A percentile compares a stretch with the other conserved stretches of the same genome.
Conservation (phyloP, 2,329 filamentous ascomycete species). For the Colletotrichum australisinense region DNA sequence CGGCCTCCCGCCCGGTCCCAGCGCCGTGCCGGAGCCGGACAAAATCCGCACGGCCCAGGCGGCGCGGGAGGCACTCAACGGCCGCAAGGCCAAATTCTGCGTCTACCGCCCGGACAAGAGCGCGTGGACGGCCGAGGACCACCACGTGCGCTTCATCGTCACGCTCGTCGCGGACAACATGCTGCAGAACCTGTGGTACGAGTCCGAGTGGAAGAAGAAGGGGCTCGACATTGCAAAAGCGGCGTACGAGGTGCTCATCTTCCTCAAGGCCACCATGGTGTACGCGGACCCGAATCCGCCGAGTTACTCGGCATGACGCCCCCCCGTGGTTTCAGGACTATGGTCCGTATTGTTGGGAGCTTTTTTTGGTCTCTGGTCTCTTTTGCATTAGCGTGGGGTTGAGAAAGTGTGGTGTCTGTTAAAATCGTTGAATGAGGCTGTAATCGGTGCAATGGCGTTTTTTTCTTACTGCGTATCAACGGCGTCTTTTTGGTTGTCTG, state of each 20-base stretch:
- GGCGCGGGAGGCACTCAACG: slow-evolving; percentile 46
- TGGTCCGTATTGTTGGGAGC: background rate
- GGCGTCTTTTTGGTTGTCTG: background rate
- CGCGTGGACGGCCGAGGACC: slow-evolving; percentile 49
- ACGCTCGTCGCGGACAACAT: slow-evolving; percentile 49
- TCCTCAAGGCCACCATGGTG: slow-evolving; percentile 41
- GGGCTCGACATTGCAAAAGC: slow-evolving; percentile 46
- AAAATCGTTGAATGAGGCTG: background rate
- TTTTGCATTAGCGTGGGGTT: background rate
- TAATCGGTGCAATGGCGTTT: background rate
- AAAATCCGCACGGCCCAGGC: slow-evolving; percentile 45
- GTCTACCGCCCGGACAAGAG: slow-evolving; percentile 51
- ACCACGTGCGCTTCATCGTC: slow-evolving; percentile 52
- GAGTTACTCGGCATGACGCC: slow-evolving; percentile 39
- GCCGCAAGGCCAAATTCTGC: slow-evolving; percentile 43
- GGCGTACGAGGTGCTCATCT: slow-evolving; percentile 51
- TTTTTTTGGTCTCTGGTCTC: background rate
- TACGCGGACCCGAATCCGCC: slow-evolving; percentile 41
- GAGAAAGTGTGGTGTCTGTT: background rate
- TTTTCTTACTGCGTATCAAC: background rate
- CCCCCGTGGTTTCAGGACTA: background rate
- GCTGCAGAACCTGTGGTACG: slow-evolving; percentile 46
- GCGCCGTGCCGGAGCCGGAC: slow-evolving; percentile 44
- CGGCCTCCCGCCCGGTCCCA: background rate
- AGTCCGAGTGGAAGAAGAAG: slow-evolving; percentile 45